These are phyloP conservation scores for Pseudisothecium myosuroides DNA, from an alignment of 225 moss, liverwort and hornwort genomes.

Conservation along the genomic window DNA sequence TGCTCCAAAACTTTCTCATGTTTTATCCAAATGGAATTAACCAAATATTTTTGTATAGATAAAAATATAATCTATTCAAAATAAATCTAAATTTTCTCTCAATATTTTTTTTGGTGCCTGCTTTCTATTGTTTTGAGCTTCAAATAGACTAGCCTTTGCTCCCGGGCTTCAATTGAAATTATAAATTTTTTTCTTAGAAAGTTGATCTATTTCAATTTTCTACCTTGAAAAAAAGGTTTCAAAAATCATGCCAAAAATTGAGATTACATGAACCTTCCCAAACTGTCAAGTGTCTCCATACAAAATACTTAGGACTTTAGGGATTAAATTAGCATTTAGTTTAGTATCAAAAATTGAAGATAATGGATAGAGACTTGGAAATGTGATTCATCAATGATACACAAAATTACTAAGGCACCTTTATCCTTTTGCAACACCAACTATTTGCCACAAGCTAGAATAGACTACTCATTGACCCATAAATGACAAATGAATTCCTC, in stretches of 20 bases:
- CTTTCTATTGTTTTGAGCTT: background rate
- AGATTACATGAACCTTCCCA: rapidly evolving
- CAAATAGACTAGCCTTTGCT: background rate
- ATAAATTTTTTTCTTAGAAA: background rate
- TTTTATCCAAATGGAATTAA: background rate
- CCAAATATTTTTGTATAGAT: background rate
- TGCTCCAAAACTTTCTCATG: background rate
- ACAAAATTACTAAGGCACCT: background rate
- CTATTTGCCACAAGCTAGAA: background rate
- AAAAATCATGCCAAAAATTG: background rate
- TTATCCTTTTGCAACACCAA: background rate
- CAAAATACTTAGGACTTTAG: background rate
- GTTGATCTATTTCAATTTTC: background rate
- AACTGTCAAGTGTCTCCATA: too few species aligned
- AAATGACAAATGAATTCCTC: background rate
- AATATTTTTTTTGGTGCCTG: background rate
- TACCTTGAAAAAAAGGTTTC: background rate
- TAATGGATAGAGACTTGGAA: background rate
- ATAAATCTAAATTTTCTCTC: background rate
- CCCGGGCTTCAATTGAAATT: rapidly evolving
- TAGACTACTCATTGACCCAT: background rate
- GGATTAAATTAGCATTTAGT: background rate
- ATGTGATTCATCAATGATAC: background rate
- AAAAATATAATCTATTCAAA: background rate
- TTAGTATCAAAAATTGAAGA: background rate